Evolutionary conservation across 257 asterid genomes (phyloP), one percentile per base, ranked within the genome.

Genomic region (Ehretia macrophylla): DNA sequence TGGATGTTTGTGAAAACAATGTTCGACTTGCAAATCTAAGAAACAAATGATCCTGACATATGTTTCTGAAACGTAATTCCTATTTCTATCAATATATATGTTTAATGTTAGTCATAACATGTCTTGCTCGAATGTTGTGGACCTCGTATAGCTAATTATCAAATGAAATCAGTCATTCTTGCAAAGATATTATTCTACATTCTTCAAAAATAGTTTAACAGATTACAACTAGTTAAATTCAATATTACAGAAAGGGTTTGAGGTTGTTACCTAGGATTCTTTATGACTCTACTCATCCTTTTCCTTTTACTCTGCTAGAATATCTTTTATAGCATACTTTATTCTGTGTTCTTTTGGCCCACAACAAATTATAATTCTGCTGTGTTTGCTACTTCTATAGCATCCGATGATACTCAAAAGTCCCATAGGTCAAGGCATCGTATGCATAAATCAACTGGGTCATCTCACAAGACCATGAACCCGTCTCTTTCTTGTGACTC

Each of bases 361-460:
- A 72, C 83, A 63, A 62, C 64, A 22, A 27, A 69, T 67, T 68
- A 64, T 70, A 58, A 71, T 71, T 66, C 60, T 76, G 52, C 46
- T 55, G 14, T 64, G 48, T 51, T 46, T 72, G 50, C 51, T 60
- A 16, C 62, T 58, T 70, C 42, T 58, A 20, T 46, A 90, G 97
- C 81, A 68, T 90, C 85, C 35, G 95, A 83, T 75, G 96, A 87
- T 63, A 72, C 85, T 55, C 95, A 83, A 56, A 90, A 76, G 77
- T 85, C 90, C 51, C 78, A 84, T 51, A 76, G 86, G 68, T 83
- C 97, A 50, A 87, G 92, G 77, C 77, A 71, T 52, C 90, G 90
- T 21, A 80, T 70, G 68, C 92, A 73, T 59, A 79, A 85, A 65
- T 77, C 80, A 22, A 68, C 73, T 4, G 84, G 77, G 14, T 60